Evolutionary conservation across 768 basidiomycete genomes (phyloP).

Genomic region (Udeniomyces megalosporus): DNA sequence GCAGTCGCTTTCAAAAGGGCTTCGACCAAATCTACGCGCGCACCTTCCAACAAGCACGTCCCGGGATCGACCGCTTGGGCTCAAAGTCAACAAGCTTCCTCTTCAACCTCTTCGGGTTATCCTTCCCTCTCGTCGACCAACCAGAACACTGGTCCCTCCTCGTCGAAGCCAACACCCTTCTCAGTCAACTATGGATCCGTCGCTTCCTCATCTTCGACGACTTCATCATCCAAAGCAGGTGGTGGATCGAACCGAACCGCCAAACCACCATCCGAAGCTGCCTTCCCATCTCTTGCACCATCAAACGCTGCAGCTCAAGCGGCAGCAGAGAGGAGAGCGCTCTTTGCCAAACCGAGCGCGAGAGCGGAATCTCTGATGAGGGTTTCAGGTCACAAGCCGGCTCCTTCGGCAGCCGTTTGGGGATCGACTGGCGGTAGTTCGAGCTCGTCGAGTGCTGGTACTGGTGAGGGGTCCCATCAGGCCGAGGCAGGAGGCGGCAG

Average conservation of each 20-base stretch:
- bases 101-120: slow-evolving; percentile 9
- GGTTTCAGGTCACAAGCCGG: slow-evolving; percentile 42
- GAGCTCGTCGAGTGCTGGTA: slow-evolving; percentile 10
- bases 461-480: slow-evolving; percentile 5
- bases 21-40: slow-evolving; percentile 34
- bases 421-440: slow-evolving; percentile 12
- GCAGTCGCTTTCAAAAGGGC: slow-evolving; percentile 23
- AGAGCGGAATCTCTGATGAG: slow-evolving; percentile 51
- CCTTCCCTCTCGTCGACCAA: slow-evolving; percentile 11
- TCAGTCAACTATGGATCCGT: slow-evolving; percentile 23
- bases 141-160: slow-evolving; percentile 26
- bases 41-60: slow-evolving; percentile 24
- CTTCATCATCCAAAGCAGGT: neutral
- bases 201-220: slow-evolving; percentile 37
- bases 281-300: slow-evolving; percentile 56
- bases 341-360: slow-evolving; percentile 22
- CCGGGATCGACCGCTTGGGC: slow-evolving; percentile 14
- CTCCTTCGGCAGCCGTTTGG: slow-evolving; percentile 35
- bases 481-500: neutral
- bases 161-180: slow-evolving; percentile 21
- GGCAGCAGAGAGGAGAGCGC: slow-evolving; percentile 28
- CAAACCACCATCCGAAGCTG: slow-evolving; percentile 14
- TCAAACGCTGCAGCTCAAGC: slow-evolving; percentile 30
- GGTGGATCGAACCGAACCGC: slow-evolving; percentile 1
- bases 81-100: slow-evolving; percentile 44